These are phyloP conservation scores for Lathyrus aphaca DNA, from an alignment of 306 rosid species.

Conservation along the genomic window DNA sequence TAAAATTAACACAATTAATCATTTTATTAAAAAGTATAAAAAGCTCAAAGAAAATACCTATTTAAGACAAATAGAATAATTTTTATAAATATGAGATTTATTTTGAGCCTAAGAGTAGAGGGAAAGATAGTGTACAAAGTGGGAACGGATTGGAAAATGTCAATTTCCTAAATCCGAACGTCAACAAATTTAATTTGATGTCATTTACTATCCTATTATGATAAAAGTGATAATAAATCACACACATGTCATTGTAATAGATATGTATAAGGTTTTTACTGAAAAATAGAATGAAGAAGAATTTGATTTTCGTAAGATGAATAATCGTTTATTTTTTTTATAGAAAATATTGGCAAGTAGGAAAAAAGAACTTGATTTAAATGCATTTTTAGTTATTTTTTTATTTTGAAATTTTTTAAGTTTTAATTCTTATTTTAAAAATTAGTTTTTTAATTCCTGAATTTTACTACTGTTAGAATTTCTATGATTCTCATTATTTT, in stretches of 20 bases:
- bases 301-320: slow-evolving; percentile 40
- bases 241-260: background rate
- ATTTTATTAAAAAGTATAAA: too few species aligned
- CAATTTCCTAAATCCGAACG: slow-evolving; percentile 28
- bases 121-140: background rate
- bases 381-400: too few species aligned
- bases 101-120: too few species aligned
- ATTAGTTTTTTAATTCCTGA: too few species aligned
- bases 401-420: too few species aligned
- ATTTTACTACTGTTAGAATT: too few species aligned
- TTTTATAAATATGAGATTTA: too few species aligned
- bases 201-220: slow-evolving; percentile 26
- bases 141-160: slow-evolving; percentile 6
- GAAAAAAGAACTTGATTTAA: background rate
- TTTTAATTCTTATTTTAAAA: too few species aligned
- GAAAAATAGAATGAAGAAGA: slow-evolving; percentile 33
- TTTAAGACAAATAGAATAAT: too few species aligned
- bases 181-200: slow-evolving; percentile 45
- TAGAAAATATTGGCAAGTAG: background rate
- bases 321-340: slow-evolving; percentile 26
- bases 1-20: too few species aligned
- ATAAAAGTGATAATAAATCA: background rate
- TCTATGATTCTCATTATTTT: too few species aligned
- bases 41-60: too few species aligned
- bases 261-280: slow-evolving; percentile 35